A percentile compares a stretch with the other conserved stretches of the same genome.
phyloP scores from a whole-genome alignment of 352 stramenopile genomes.

The Hyaloperonospora brassicae region DNA sequence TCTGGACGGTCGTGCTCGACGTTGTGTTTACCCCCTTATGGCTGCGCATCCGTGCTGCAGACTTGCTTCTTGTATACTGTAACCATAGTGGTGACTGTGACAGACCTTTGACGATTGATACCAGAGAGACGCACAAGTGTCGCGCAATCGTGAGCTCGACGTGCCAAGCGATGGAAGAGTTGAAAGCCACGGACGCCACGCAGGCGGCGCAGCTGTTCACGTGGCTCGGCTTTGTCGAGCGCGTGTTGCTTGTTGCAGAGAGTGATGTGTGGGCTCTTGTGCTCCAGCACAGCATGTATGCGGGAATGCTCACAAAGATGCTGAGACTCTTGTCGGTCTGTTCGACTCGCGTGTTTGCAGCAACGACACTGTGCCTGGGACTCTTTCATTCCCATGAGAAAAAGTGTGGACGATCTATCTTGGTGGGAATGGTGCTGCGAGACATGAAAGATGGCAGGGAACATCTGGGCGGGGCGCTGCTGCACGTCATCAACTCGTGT shows the following conservation, averaged over 20 bases:
- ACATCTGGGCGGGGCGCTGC: constrained; percentile 51
- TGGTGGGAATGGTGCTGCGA: constrained; percentile 44
- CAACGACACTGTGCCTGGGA: constrained; percentile 46
- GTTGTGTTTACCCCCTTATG: constrained; percentile 60
- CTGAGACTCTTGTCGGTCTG: constrained; percentile 41
- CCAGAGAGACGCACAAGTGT: constrained; percentile 33
- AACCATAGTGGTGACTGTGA: constrained; percentile 14
- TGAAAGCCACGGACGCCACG: constrained; percentile 31
- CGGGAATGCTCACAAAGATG: constrained; percentile 54
- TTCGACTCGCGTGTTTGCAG: constrained; percentile 62
- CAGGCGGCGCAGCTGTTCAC: constrained; percentile 46
- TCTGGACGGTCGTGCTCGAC: constrained; percentile 61
- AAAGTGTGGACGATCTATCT: constrained; percentile 22
- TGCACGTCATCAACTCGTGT: constrained; percentile 79
- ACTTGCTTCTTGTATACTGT: constrained; percentile 47
- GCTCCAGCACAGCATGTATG: constrained; percentile 49
- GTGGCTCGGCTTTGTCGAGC: constrained; percentile 57
- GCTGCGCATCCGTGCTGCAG: constrained; percentile 50
- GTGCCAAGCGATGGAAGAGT: constrained; percentile 54
- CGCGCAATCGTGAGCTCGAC: constrained; percentile 67
- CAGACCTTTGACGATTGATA: constrained; percentile 7
- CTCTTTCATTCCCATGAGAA: constrained; percentile 51
- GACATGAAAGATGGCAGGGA: constrained; percentile 47
- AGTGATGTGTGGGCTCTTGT: constrained; percentile 35
- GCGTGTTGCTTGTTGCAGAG: constrained; percentile 35